These are phyloP conservation scores for Balakata baccata DNA, from an alignment of 345 rosid species.

Conservation along the genomic window DNA sequence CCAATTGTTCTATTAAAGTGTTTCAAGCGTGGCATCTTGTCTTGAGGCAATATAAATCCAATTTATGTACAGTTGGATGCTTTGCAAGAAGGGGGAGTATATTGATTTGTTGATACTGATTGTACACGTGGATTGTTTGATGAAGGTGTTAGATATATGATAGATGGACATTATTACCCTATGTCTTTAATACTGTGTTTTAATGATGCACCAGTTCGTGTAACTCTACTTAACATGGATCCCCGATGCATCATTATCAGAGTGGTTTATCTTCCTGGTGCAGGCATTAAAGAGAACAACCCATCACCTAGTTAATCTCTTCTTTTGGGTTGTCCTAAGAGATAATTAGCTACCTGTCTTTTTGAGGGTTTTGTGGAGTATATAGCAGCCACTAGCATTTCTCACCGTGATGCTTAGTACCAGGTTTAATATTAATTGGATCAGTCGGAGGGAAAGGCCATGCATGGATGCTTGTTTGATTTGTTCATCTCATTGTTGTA, in stretches of 20 bases:
- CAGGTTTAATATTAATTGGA: background rate
- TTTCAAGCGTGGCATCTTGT: constrained; percentile 20
- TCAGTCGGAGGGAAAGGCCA: background rate
- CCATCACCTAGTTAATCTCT: background rate
- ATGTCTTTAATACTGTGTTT: constrained; percentile 1
- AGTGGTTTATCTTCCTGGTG: background rate
- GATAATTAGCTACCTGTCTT: background rate
- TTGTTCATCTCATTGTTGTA: constrained; percentile 19
- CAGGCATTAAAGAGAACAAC: constrained; percentile 2
- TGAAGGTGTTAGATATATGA: background rate
- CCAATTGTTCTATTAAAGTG: constrained; percentile 10
- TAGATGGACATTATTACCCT: constrained; percentile 1
- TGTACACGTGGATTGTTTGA: background rate
- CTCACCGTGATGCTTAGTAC: background rate
- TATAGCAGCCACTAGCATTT: background rate
- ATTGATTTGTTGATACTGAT: background rate
- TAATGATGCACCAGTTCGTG: background rate
- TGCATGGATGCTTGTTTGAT: constrained; percentile 19
- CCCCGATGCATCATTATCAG: background rate
- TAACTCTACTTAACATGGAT: background rate
- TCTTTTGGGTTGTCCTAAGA: background rate
- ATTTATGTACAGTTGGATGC: background rate
- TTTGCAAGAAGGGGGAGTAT: background rate
- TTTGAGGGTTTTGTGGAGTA: background rate
- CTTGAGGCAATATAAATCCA: constrained; percentile 10